Percentiles rank a stretch among this genome's conserved stretches.
Conservation (phyloP, 2,329 filamentous ascomycete species). For the Dactylella cylindrospora region DNA sequence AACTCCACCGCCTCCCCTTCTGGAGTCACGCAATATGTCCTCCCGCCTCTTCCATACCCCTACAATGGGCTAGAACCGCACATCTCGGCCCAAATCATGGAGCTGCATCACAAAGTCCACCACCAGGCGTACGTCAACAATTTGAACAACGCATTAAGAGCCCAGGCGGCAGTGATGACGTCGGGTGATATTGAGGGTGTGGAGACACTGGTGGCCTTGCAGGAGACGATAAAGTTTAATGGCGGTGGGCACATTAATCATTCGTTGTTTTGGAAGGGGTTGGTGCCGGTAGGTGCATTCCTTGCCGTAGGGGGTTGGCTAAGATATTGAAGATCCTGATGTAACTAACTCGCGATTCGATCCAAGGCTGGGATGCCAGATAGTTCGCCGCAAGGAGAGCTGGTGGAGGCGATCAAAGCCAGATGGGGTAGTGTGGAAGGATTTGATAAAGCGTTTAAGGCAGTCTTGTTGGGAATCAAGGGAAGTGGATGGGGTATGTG, state of each 20-base stretch:
- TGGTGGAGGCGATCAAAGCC: constrained; percentile 63
- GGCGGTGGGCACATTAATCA: constrained; percentile 93
- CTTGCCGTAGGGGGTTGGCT: too few relatives aligned
- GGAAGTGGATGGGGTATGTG: constrained; percentile 72
- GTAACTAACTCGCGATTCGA: too few relatives aligned
- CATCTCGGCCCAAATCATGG: constrained; percentile 78
- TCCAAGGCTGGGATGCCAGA: constrained; percentile 17
- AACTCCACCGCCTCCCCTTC: constrained; percentile 10
- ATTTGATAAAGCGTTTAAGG: constrained; percentile 68
- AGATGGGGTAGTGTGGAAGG: constrained; percentile 68
- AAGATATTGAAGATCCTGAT: too few relatives aligned
- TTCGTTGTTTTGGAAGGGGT: constrained; percentile 85
- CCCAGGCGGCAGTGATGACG: constrained; percentile 45
- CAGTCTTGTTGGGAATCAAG: constrained; percentile 69
- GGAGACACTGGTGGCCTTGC: constrained; percentile 4
- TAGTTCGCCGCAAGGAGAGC: constrained; percentile 47
- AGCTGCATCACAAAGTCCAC: constrained; percentile 76
- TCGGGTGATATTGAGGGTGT: constrained; percentile 1
- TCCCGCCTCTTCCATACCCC: constrained; percentile 23
- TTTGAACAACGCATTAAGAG: constrained; percentile 66
- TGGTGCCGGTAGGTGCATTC: constrained; percentile 62
- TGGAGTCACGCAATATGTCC: constrained; percentile 13
- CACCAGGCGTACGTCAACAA: constrained; percentile 77
- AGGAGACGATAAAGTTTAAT: constrained; percentile 64
- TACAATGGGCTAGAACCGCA: constrained; percentile 65